Evolutionary conservation across 805 yeast genomes (phyloP), one percentile per base, ranked within the genome.

Genomic region (Barnettozyma californica): DNA sequence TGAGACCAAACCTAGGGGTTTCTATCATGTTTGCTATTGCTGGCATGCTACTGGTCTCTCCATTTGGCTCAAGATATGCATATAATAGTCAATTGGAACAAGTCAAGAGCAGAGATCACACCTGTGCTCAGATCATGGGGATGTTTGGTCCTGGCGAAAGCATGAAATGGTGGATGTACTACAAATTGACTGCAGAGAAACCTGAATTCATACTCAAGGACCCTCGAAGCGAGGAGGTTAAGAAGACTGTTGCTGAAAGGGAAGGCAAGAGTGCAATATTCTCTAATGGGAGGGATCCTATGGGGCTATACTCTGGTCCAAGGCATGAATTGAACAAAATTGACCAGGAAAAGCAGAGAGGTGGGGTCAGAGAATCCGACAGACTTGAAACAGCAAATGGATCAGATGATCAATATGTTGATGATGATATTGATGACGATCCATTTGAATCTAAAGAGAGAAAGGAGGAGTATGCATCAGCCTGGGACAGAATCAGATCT

Each of bases 121-220:
- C 42, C 59, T 72, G 67, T 39, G 69, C 56, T n/a, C 52, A 56
- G 11, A 58, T 58, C 5, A 59, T 63, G 2, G 49, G 58, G 13
- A 47, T 68, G 20, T 49, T 71, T 18, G 59, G 61, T 26, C 63
- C 64, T 10, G 65, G 63, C 0, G 63, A 66, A 39, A 60, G 73
- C 5, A 57, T 70, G 1, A 66, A 60, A 58, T 78, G 81, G 81
- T 67, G 75, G 37, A 57, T 71, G 21, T 84, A 84, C 61, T 83
- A 76, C 60, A 66, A 70, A 43, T 63, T 70, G 50, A 74, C 86
- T 0, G 67, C 72, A 35, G 69, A 69, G 16, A 76, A 83, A 54
- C 80, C 83, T 0, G 71, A 69, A 19, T 70, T 70, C 43, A 68
- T 76, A 35, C 64, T 83, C 54, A 76, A 75, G 47, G 84, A 83